A percentile compares a stretch with the other conserved stretches of the same genome.
These are phyloP conservation scores for Penicillium sclerotiorum DNA, from an alignment of 2,329 filamentous ascomycete species.

Conservation along the genomic window DNA sequence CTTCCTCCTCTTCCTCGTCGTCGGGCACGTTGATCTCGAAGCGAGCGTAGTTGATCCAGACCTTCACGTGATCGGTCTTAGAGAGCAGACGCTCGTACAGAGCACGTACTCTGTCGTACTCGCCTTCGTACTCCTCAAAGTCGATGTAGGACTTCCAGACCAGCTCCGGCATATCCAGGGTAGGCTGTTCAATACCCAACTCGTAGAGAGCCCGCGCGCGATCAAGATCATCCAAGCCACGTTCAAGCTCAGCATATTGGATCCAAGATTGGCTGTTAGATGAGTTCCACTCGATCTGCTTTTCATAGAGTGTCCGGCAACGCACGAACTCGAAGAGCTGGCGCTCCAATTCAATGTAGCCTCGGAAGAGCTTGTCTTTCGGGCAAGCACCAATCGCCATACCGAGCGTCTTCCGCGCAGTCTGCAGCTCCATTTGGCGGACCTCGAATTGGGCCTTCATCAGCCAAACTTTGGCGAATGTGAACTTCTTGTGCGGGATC, in stretches of 20 bases:
- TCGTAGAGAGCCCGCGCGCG: slow-evolving; percentile 90
- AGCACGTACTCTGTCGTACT: slow-evolving; percentile 78
- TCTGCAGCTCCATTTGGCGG: slow-evolving; percentile 76
- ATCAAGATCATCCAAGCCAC: slow-evolving; percentile 85
- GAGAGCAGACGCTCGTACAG: slow-evolving; percentile 89
- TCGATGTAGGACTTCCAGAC: slow-evolving; percentile 99
- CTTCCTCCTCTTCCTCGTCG: slow-evolving; percentile 61
- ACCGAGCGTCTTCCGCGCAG: slow-evolving; percentile 85
- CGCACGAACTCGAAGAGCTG: slow-evolving; percentile 92
- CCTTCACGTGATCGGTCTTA: slow-evolving; percentile 98
- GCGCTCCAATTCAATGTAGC: slow-evolving; percentile 89
- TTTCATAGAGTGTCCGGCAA: slow-evolving; percentile 89
- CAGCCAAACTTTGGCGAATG: slow-evolving; percentile 95
- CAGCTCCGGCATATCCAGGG: slow-evolving; percentile 94
- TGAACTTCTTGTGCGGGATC: slow-evolving; percentile 95
- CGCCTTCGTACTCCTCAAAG: slow-evolving; percentile 93
- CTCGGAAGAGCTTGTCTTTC: slow-evolving; percentile 92
- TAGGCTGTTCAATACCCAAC: slow-evolving; percentile 77
- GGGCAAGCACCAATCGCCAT: slow-evolving; percentile 91
- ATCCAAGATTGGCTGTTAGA: slow-evolving; percentile 95
- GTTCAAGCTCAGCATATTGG: slow-evolving; percentile 90
- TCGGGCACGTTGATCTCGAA: slow-evolving; percentile 96
- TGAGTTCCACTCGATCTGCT: slow-evolving; percentile 89
- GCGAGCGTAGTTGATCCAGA: slow-evolving; percentile 98
- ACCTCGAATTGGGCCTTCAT: slow-evolving; percentile 92